Conservation (phyloP, 1,284 basidiomycete species). For the Golubevia sp. region DNA sequence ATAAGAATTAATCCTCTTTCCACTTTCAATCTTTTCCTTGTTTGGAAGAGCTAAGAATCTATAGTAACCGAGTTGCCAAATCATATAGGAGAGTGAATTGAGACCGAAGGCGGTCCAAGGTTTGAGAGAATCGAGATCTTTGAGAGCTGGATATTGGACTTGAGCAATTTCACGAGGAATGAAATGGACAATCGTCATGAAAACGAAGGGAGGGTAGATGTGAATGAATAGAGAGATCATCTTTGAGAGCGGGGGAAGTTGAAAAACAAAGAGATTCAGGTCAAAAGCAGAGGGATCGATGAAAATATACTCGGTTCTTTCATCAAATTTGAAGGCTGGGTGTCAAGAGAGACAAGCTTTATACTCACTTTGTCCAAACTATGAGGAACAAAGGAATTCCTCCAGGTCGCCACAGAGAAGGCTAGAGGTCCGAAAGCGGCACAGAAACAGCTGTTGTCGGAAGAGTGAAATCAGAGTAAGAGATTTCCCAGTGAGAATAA, state of each 20-base stretch:
- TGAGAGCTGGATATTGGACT: conserved; percentile 78
- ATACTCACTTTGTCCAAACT: conserved; percentile 86
- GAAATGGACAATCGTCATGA: conserved; percentile 86
- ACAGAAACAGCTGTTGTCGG: conserved; percentile 25
- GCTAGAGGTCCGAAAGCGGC: conserved; percentile 72
- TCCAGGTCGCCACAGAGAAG: conserved; percentile 92
- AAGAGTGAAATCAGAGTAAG: not conserved
- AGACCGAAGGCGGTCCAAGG: conserved; percentile 71
- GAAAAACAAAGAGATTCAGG: not conserved
- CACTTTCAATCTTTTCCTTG: conserved; percentile 31
- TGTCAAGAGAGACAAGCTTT: no score
- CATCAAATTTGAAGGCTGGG: no score
- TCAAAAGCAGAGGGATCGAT: not conserved
- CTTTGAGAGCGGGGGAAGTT: conserved; percentile 11
- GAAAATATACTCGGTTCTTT: no score
- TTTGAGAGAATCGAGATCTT: conserved; percentile 69
- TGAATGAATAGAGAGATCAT: conserved; percentile 89
- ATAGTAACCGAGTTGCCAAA: conserved; percentile 76
- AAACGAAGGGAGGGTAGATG: conserved; percentile 81
- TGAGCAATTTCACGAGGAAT: conserved; percentile 71
- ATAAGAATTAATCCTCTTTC: conserved; percentile 40
- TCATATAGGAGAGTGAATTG: conserved; percentile 76
- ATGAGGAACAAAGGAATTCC: conserved; percentile 94
- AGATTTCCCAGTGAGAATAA: not conserved
- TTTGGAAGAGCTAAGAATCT: conserved; percentile 26